These are phyloP conservation scores for Sutorius eximius DNA, from an alignment of 1,284 basidiomycete genomes.

Conservation along the genomic window DNA sequence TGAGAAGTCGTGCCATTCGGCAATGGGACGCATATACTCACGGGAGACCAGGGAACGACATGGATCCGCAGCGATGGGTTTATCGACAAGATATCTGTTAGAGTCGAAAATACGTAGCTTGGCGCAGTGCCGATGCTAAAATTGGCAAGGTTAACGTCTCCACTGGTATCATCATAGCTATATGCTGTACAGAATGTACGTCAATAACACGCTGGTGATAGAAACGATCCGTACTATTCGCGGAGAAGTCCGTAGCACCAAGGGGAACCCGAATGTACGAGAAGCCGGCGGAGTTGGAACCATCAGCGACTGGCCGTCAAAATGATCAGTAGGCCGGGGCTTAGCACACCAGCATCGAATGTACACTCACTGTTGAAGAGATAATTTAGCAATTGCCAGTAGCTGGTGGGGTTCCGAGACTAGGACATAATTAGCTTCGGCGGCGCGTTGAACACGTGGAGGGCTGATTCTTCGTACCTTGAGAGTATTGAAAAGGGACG, in stretches of 20 bases:
- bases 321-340: neutral
- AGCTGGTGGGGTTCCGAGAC: slow-evolving; percentile 42
- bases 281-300: slow-evolving; percentile 46
- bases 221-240: slow-evolving; percentile 24
- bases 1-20: neutral
- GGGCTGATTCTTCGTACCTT: slow-evolving; percentile 37
- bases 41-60: slow-evolving; percentile 52
- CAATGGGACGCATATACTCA: slow-evolving; percentile 23
- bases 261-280: slow-evolving; percentile 53
- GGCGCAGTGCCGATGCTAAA: slow-evolving; percentile 49
- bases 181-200: slow-evolving; percentile 38
- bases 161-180: slow-evolving; percentile 46
- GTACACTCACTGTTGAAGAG: slow-evolving; percentile 45
- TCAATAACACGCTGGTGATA: slow-evolving; percentile 1
- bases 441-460: neutral
- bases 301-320: slow-evolving; percentile 42
- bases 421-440: slow-evolving; percentile 20
- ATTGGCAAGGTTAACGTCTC: slow-evolving; percentile 42
- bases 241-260: slow-evolving; percentile 52
- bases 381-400: slow-evolving; percentile 46
- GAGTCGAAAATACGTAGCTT: slow-evolving; percentile 44
- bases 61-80: slow-evolving; percentile 45
- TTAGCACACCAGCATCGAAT: neutral
- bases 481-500: slow-evolving; percentile 44
- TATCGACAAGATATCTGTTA: slow-evolving; percentile 48